Base-by-base conservation (phyloP, 2,329 filamentous ascomycete species). In the Trichoderma sp. region DNA sequence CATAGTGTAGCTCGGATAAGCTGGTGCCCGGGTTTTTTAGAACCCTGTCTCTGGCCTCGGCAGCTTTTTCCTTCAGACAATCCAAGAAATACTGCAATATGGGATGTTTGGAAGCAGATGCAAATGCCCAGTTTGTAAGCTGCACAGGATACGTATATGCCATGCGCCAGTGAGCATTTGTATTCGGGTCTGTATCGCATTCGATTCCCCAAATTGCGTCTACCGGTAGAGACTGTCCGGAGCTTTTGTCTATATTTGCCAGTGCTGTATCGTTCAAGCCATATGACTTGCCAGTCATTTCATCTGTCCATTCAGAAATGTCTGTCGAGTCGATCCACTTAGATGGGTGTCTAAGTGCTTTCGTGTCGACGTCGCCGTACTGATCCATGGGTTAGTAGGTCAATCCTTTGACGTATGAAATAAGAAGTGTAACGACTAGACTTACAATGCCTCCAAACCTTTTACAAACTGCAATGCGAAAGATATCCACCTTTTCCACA, bases 331-430 rank as follows among this genome's bases (percentile, higher is more conserved):
- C 35, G 58, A 74, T 72, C 74, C 74, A 75, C 14, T 69, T 53
- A 3, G 69, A 71, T 0, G 74, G 74, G 49, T 72, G 73, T 19
- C 69, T 59, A 14, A 75, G 71, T 14, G 73, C 72, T 35, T 72
- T 73, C 11, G 74, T 75, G 33, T 75, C 74, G 16, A 74, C 71
- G 37, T 75, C 74, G 59, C 68, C 74, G 31, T 75, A 75, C 74
- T 73, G 27, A n/a, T 55, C 10, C 59, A 33, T 11, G 53, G 37
- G 37, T 52, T 19, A 43, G 7, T 11, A 19, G 37, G 33, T 52
- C 14, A 37, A 7, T 6, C 5, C 13, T 27, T 10, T 27, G 40
- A 8, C 10, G 16, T 16, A 49, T 21, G 13, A 49, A 21, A 21
- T 13, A 13, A 10, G 1, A 5, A 6, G n/a, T 43, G 58, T 16